Evolutionary conservation across 2,329 filamentous ascomycete species (phyloP).

Genomic region (Verticillium longisporum): DNA sequence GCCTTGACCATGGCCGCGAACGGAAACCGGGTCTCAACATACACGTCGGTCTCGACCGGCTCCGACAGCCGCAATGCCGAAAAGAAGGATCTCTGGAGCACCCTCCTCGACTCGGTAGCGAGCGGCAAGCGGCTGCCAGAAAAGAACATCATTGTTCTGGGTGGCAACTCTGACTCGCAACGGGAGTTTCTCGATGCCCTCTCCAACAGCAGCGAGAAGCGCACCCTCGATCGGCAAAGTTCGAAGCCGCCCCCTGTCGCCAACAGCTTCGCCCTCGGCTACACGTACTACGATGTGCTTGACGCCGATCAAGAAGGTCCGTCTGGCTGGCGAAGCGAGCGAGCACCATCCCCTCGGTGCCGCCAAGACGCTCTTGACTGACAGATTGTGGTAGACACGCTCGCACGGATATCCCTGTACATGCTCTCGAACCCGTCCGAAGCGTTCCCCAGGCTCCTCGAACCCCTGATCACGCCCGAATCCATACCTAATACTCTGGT

Average conservation of each 20-base stretch:
- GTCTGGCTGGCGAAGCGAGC: slow-evolving; percentile 7
- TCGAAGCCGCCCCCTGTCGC: slow-evolving; percentile 69
- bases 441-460: slow-evolving; percentile 75
- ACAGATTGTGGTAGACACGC: slow-evolving; percentile 55
- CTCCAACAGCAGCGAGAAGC: slow-evolving; percentile 45
- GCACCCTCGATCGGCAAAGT: slow-evolving; percentile 46
- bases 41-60: slow-evolving; percentile 47
- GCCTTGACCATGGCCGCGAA: slow-evolving; percentile 38
- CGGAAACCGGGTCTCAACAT: slow-evolving; percentile 51
- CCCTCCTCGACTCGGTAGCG: slow-evolving; percentile 84
- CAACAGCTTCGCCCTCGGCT: slow-evolving; percentile 87
- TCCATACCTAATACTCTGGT: slow-evolving; percentile 82
- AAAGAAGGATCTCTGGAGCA: slow-evolving; percentile 90
- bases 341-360: neutral
- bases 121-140: slow-evolving; percentile 85
- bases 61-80: slow-evolving; percentile 55
- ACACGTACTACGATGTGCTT: slow-evolving; percentile 91
- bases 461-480: slow-evolving; percentile 75
- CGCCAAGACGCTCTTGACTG: neutral
- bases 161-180: slow-evolving; percentile 76
- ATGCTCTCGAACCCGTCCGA: slow-evolving; percentile 79
- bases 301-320: slow-evolving; percentile 89
- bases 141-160: slow-evolving; percentile 83
- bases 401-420: slow-evolving; percentile 84
- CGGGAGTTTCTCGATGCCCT: slow-evolving; percentile 71